These are phyloP conservation scores for Fagus crenata DNA, from an alignment of 306 rosid species.

Conservation along the genomic window DNA sequence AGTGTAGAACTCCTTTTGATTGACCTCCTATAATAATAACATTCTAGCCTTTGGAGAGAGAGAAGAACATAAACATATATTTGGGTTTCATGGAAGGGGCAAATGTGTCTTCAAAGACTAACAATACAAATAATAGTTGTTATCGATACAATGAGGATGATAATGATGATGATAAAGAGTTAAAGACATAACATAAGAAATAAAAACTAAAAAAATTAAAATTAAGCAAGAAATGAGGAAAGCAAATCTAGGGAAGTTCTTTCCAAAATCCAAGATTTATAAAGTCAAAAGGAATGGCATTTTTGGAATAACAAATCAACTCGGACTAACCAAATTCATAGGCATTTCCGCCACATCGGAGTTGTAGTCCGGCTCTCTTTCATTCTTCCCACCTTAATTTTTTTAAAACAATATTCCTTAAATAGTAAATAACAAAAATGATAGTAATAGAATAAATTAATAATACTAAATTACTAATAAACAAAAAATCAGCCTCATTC, in stretches of 20 bases:
- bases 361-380: constrained; percentile 13
- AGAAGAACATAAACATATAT: too few relatives aligned
- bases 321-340: neutral
- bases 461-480: neutral
- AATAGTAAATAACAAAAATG: neutral
- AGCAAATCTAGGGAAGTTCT: too few relatives aligned
- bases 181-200: neutral
- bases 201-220: too few relatives aligned
- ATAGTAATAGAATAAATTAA: neutral
- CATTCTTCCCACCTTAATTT: neutral
- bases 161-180: neutral
- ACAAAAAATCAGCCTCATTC: constrained; percentile 10
- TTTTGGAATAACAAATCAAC: too few relatives aligned
- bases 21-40: too few relatives aligned
- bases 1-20: too few relatives aligned
- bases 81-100: neutral
- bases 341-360: constrained; percentile 25
- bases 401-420: neutral
- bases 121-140: neutral
- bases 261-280: too few relatives aligned
- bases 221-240: too few relatives aligned
- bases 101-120: neutral
- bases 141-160: neutral
- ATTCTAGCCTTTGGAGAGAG: too few relatives aligned
- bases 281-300: too few relatives aligned